A percentile compares a stretch with the other conserved stretches of the same genome.
Conservation (phyloP, 306 rosid species). For the Potentilla sterilis region DNA sequence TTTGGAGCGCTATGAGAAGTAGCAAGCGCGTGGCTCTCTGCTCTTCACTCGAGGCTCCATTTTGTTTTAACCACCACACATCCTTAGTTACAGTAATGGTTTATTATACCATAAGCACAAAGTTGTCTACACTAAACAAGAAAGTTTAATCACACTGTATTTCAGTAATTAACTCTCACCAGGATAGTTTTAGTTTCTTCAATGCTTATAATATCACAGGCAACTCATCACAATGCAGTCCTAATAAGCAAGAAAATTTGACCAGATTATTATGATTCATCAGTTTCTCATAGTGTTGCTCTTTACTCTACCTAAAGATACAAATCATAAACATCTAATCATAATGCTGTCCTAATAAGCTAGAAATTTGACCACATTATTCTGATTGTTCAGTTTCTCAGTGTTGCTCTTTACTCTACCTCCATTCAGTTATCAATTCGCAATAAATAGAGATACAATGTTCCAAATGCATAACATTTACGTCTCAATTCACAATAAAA, state of each 20-base stretch:
- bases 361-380: not conserved
- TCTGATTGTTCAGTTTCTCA: not conserved
- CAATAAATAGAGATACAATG: no score
- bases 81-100: not conserved
- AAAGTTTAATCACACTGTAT: not conserved
- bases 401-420: no score
- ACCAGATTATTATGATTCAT: not conserved
- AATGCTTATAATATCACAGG: not conserved
- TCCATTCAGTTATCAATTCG: no score
- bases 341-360: not conserved
- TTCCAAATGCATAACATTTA: no score
- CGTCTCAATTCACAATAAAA: not conserved
- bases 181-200: not conserved
- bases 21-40: constrained; percentile 39
- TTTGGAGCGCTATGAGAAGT: constrained; percentile 65
- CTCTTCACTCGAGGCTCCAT: constrained; percentile 70
- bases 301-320: no score
- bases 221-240: not conserved
- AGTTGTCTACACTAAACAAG: not conserved
- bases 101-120: not conserved
- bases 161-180: not conserved
- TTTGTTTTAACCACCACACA: not conserved
- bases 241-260: not conserved
- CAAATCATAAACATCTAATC: no score
- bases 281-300: no score